Evolutionary conservation across 345 rosid genomes (phyloP).

Genomic region (Laguncularia racemosa): DNA sequence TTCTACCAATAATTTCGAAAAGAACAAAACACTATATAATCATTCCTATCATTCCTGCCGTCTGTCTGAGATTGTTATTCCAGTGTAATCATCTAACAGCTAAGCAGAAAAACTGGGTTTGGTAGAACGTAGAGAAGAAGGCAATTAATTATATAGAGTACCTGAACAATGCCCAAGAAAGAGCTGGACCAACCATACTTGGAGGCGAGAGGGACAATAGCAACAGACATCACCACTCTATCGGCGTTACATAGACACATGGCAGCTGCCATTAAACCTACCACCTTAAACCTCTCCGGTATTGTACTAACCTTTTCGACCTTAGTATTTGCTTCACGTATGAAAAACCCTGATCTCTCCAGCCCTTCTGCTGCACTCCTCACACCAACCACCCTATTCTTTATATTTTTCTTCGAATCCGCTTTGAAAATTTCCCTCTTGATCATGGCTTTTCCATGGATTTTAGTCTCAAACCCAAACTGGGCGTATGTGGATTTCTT

Average conservation of each 20-base stretch:
- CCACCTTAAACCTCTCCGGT: constrained; percentile 86
- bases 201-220: constrained; percentile 86
- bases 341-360: constrained; percentile 35
- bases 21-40: too few relatives aligned
- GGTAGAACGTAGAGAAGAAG: too few relatives aligned
- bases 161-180: constrained; percentile 94
- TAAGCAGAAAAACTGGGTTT: too few relatives aligned
- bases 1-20: too few relatives aligned
- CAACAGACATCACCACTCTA: constrained; percentile 85
- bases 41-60: too few relatives aligned
- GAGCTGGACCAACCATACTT: constrained; percentile 82
- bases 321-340: constrained; percentile 23
- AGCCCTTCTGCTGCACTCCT: constrained; percentile 75
- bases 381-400: constrained; percentile 7
- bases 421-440: constrained; percentile 9
- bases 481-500: constrained; percentile 12
- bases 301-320: constrained; percentile 7
- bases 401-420: background rate
- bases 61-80: too few relatives aligned
- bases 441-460: background rate
- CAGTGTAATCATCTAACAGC: too few relatives aligned
- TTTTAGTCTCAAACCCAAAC: constrained; percentile 15
- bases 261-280: constrained; percentile 59
- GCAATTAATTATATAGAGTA: constrained; percentile 9
- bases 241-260: constrained; percentile 97